Evolutionary conservation across 192 early-diverging fungal genomes (phyloP).

Genomic region (Chytriomyces confervae): DNA sequence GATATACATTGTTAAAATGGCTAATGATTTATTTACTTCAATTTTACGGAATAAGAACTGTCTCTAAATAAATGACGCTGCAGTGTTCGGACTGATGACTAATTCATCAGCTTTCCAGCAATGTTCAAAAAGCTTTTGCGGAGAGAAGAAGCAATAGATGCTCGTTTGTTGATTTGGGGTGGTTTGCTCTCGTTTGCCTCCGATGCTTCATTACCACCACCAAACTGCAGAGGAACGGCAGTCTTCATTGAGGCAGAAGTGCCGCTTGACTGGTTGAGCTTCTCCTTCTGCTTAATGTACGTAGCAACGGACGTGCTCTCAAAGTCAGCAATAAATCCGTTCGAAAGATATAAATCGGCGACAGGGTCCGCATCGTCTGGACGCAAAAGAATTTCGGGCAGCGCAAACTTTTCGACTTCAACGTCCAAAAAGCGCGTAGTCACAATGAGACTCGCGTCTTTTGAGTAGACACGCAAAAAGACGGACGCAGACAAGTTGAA

Average conservation of each 20-base stretch:
- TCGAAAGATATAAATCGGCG: constrained; percentile 23
- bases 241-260: background rate
- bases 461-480: constrained; percentile 20
- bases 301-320: background rate
- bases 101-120: no score
- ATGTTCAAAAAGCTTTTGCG: no score
- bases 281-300: background rate
- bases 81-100: no score
- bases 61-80: no score
- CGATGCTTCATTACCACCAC: no score
- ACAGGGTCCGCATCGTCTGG: constrained; percentile 17
- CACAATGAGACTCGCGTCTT: constrained; percentile 4
- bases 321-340: background rate
- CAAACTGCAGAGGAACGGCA: background rate
- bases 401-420: background rate
- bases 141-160: no score
- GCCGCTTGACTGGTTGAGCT: background rate
- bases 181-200: no score
- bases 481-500: constrained; percentile 6
- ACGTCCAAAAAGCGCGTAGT: constrained; percentile 5
- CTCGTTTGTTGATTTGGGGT: no score
- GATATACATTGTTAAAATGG: no score
- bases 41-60: no score
- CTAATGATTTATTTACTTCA: no score
- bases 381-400: background rate